Percentiles rank a stretch among this genome's conserved stretches.
These are phyloP conservation scores for Primulina huaijiensis DNA, from an alignment of 257 asterid species.

Conservation along the genomic window DNA sequence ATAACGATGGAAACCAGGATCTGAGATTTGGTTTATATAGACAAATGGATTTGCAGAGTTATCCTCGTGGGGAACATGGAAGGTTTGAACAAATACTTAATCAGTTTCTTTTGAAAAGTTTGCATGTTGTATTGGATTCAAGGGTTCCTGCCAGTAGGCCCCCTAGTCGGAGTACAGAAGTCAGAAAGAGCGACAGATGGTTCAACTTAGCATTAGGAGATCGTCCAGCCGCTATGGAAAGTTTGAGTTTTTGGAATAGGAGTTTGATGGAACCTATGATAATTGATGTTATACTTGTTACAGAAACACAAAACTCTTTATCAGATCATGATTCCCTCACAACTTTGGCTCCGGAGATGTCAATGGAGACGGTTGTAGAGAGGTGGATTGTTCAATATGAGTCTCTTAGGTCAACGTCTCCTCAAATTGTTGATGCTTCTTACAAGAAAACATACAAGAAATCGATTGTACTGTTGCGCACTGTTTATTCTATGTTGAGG, in stretches of 20 bases:
- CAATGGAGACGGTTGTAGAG: slow-evolving; percentile 70
- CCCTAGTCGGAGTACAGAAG: slow-evolving; percentile 50
- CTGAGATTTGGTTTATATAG: slow-evolving; percentile 27
- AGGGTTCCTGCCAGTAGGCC: slow-evolving; percentile 79
- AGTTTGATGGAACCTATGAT: slow-evolving; percentile 89
- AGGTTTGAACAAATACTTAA: slow-evolving; percentile 90
- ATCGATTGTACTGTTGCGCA: slow-evolving; percentile 66
- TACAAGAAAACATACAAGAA: slow-evolving; percentile 83
- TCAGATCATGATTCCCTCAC: slow-evolving; percentile 30
- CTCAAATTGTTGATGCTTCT: slow-evolving; percentile 62
- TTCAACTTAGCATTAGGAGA: slow-evolving; percentile 81
- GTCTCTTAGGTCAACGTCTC: slow-evolving; percentile 46
- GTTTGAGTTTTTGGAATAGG: slow-evolving; percentile 87
- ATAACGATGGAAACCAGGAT: slow-evolving; percentile 23
- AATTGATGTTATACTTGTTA: slow-evolving; percentile 79
- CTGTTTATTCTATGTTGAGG: slow-evolving; percentile 75
- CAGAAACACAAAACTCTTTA: slow-evolving; percentile 44
- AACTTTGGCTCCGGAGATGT: slow-evolving; percentile 39
- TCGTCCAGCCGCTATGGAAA: slow-evolving; percentile 84
- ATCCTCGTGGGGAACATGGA: slow-evolving; percentile 65
- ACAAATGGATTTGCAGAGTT: slow-evolving; percentile 72
- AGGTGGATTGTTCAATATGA: slow-evolving; percentile 91
- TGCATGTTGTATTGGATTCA: slow-evolving; percentile 86
- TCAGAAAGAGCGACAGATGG: slow-evolving; percentile 84
- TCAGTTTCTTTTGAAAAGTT: slow-evolving; percentile 77